Evolutionary conservation across 306 rosid genomes (phyloP).

Genomic region (Fagus sylvatica): DNA sequence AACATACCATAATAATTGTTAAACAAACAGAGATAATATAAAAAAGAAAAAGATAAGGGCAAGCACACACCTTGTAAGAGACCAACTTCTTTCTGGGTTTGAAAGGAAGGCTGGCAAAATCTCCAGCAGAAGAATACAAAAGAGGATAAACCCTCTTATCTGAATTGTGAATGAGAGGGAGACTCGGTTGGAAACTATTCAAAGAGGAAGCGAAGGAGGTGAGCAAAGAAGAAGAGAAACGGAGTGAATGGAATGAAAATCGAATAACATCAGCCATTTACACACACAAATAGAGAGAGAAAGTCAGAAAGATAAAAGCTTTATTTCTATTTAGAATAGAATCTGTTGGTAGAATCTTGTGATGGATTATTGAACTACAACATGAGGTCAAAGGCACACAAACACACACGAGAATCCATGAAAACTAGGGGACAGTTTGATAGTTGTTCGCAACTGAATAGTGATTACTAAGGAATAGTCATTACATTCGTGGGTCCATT

Average conservation of each 20-base stretch:
- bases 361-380: not conserved
- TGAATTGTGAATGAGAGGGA: conserved; percentile 26
- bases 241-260: conserved; percentile 57
- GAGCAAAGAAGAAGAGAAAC: conserved; percentile 48
- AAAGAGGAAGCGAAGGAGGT: conserved; percentile 46
- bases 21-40: not conserved
- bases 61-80: conserved; percentile 64
- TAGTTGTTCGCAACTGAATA: no score
- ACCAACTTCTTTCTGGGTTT: conserved; percentile 52
- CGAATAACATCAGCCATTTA: conserved; percentile 79
- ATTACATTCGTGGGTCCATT: no score
- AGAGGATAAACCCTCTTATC: conserved; percentile 35
- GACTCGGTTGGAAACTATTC: conserved; percentile 39
- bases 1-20: not conserved
- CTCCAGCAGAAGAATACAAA: conserved; percentile 32
- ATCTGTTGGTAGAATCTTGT: no score
- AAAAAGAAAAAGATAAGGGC: not conserved
- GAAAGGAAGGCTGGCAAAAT: conserved; percentile 39
- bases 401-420: not conserved
- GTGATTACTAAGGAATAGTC: no score
- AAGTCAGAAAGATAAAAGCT: not conserved
- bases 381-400: conserved; percentile 15
- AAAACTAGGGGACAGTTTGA: no score
- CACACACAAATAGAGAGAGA: not conserved
- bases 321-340: no score